phyloP scores from a whole-genome alignment of 1,139 yeast species.

The Debaryomyces fabryi region DNA sequence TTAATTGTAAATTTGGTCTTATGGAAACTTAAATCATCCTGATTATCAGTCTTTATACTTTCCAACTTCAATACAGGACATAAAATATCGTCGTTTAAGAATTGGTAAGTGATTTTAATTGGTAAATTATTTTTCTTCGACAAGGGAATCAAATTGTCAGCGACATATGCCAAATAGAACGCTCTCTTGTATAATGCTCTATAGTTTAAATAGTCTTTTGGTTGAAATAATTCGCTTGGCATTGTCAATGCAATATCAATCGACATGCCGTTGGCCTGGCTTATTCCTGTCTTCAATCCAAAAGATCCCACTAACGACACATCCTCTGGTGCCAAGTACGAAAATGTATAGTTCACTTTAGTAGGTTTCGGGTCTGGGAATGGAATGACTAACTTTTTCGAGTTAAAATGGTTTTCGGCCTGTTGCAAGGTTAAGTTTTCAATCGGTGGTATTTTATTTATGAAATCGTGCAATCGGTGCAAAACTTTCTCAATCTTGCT shows the following conservation, averaged over 20 bases:
- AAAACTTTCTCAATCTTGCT: constrained; percentile 72
- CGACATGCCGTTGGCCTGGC: constrained; percentile 50
- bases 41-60: constrained; percentile 50
- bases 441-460: constrained; percentile 62
- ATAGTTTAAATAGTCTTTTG: constrained; percentile 88
- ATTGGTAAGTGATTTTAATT: constrained; percentile 57
- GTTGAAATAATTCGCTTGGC: constrained; percentile 75
- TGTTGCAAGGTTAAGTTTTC: constrained; percentile 55
- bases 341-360: constrained; percentile 67
- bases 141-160: constrained; percentile 60
- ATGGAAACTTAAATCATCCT: constrained; percentile 55
- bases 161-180: constrained; percentile 78
- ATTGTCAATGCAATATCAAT: constrained; percentile 81
- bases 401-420: constrained; percentile 50
- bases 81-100: constrained; percentile 65
- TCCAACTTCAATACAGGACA: constrained; percentile 65
- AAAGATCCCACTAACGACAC: constrained; percentile 86
- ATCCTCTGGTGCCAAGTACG: constrained; percentile 70
- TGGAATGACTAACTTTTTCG: constrained; percentile 65
- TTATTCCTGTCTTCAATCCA: constrained; percentile 79
- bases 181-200: constrained; percentile 89
- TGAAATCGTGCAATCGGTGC: constrained; percentile 71
- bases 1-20: constrained; percentile 74
- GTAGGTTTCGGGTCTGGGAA: constrained; percentile 89
- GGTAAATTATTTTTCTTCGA: constrained; percentile 59